These are phyloP conservation scores for Diplodia seriata DNA, from an alignment of 2,329 filamentous ascomycete species.

Conservation along the genomic window DNA sequence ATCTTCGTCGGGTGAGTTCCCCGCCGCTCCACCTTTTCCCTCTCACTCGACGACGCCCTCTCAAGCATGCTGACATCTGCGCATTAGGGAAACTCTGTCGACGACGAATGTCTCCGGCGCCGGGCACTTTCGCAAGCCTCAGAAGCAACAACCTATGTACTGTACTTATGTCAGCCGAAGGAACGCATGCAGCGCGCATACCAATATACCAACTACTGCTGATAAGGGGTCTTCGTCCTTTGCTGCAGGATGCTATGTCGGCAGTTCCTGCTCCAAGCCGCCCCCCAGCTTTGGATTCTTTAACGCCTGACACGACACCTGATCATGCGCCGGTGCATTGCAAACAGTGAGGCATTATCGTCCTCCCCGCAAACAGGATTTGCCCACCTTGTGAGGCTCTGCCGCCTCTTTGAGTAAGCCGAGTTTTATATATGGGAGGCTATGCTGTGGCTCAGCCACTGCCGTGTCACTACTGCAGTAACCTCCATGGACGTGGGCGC, in stretches of 20 bases:
- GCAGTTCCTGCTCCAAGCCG: background rate
- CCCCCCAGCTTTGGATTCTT: background rate
- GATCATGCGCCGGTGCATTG: background rate
- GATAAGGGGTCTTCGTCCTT: background rate
- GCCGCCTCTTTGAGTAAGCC: background rate
- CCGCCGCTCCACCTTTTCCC: no score
- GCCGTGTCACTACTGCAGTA: background rate
- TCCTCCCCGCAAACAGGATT: background rate
- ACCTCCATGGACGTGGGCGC: background rate
- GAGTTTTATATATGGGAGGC: conserved; percentile 1
- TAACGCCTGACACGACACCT: no score
- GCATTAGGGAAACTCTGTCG: background rate
- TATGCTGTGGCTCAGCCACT: conserved; percentile 1
- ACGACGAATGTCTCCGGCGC: background rate
- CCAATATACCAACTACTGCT: background rate
- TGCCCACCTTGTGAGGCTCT: background rate
- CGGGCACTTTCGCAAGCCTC: background rate
- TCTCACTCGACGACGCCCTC: no score
- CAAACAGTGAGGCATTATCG: background rate
- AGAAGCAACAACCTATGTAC: background rate
- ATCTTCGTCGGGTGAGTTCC: background rate
- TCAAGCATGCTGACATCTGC: background rate
- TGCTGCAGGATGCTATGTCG: background rate
- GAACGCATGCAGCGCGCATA: conserved; percentile 2
- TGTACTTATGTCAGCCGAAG: conserved; percentile 11